Evolutionary conservation across 1,139 yeast species (phyloP), one percentile per base, ranked within the genome.

Genomic region (Nakaseomyces kungkrabaensis): DNA sequence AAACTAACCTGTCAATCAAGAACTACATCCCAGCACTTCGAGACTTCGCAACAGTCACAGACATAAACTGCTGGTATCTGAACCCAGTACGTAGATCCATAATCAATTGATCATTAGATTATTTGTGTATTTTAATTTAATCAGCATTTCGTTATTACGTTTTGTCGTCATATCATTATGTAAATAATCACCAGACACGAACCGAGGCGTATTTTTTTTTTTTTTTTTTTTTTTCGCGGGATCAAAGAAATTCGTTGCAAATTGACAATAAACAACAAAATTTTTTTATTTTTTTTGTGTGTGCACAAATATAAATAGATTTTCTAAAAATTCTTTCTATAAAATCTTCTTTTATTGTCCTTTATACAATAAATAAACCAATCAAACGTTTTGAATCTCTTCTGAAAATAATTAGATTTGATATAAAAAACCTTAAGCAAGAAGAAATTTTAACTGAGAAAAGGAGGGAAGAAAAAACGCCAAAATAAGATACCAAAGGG

Each of bases 1-100:
- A 38, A n/a, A 38, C 42, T 5, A 38, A 25, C 42, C 31, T 38
- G 25, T 38, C 42, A 29, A 38, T 38, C 42, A 38, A 38, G 13
- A 38, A 38, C 42, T 38, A 38, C 31, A 38, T 38, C 31, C 42
- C 42, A 7, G 42, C 31, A 4, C 31, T 38, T 4, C 42, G 42
- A 4, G 42, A 38, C 42, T 38, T 38, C 42, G 4, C 42, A 24
- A 38, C 29, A 9, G 42, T 38, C n/a, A 24, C 42, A 38, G 42
- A 38, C 31, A 38, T 38, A 24, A 38, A 38, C 31, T 25, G 31
- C 29, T 38, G 42, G 42, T 26, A 38, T 31, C 31, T 38, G 8
- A 38, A 24, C 31, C 42, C 42, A 38, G 31, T 25, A 10, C 42
- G 42, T 26, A 38, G 42, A 38, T 38, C 42, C 29, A 25, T 36